These are phyloP conservation scores for apple (Malus domestica) DNA, from an alignment of 306 rosid species.

Conservation along the genomic window ASM211411v1 NC_041802.1:28204001-28204500, in stretches of 20 bases:
- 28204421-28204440: background rate
- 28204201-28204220: background rate
- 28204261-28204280: background rate
- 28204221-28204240: background rate
- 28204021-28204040: too few relatives aligned
- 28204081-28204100: background rate
- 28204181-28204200: background rate
- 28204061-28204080: accelerated
- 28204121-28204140: background rate
- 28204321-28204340: background rate
- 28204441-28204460: background rate
- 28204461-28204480: background rate
- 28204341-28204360: background rate
- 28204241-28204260: background rate
- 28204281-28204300: background rate
- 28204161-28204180: background rate
- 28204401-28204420: background rate
- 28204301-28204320: background rate
- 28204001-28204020: background rate
- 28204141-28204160: background rate
- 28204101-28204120: background rate
- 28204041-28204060: background rate
- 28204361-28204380: background rate
- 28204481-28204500: background rate
- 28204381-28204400: background rate